Percentiles rank a stretch among this genome's conserved stretches.
These are phyloP conservation scores for Plantago rigida DNA, from an alignment of 305 asterid species.

Conservation along the genomic window DNA sequence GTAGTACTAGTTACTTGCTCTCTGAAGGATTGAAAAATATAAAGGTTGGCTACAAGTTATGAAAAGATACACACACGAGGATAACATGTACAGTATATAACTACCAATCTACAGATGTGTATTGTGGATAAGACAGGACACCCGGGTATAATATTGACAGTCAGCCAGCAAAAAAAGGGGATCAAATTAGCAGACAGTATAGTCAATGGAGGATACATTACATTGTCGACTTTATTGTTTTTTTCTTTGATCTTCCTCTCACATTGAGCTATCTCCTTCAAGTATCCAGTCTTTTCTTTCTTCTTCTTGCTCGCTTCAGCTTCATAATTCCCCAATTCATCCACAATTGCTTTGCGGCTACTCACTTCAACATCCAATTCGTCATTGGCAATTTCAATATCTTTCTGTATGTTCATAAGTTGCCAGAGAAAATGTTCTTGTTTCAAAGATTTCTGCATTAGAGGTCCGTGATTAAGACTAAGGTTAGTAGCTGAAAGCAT, in stretches of 20 bases:
- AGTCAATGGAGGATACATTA: constrained; percentile 29
- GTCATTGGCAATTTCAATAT: constrained; percentile 62
- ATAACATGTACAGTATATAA: background rate
- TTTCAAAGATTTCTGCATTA: constrained; percentile 74
- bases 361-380: constrained; percentile 71
- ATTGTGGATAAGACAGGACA: background rate
- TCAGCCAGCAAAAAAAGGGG: constrained; percentile 14
- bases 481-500: constrained; percentile 13
- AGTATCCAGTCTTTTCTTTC: constrained; percentile 68
- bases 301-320: constrained; percentile 62
- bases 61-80: background rate
- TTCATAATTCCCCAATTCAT: constrained; percentile 65
- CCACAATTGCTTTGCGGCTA: constrained; percentile 65
- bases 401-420: constrained; percentile 67
- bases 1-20: background rate
- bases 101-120: background rate
- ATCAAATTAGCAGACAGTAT: constrained; percentile 16
- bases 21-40: background rate
- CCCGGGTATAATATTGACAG: background rate
- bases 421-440: constrained; percentile 89
- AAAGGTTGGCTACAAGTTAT: background rate
- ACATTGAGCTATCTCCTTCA: constrained; percentile 63
- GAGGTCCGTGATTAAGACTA: constrained; percentile 20
- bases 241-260: constrained; percentile 73
- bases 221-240: constrained; percentile 72